Conservation (phyloP, 345 rosid genomes). For the Lepidium africanum region DNA sequence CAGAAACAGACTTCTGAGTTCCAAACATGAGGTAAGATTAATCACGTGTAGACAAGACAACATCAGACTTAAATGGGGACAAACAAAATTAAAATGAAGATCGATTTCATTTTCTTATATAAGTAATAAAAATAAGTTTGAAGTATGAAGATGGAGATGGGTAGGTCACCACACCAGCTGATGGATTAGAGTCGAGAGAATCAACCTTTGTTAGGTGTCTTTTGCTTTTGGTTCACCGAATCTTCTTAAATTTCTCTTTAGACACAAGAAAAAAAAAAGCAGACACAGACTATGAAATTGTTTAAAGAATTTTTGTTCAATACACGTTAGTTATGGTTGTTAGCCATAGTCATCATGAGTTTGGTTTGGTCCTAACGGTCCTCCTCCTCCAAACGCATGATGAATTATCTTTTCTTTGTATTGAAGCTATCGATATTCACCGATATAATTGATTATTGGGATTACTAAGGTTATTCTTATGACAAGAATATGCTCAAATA, state of each 20-base stretch:
- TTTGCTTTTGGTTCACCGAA: constrained; percentile 21
- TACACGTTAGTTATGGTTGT: constrained; percentile 13
- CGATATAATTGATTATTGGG: background rate
- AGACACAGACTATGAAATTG: no score
- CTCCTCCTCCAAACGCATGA: background rate
- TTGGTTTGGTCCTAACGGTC: constrained; percentile 20
- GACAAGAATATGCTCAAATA: no score
- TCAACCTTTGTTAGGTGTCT: constrained; percentile 9
- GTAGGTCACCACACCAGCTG: constrained; percentile 12
- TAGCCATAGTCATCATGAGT: constrained; percentile 6
- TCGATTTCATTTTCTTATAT: background rate
- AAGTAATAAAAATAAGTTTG: background rate
- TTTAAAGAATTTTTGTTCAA: no score
- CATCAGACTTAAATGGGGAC: background rate
- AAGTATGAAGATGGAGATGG: background rate
- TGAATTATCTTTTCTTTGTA: constrained; percentile 6
- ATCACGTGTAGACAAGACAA: background rate
- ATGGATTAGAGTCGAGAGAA: constrained; percentile 7
- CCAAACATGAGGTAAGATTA: background rate
- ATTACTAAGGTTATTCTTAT: no score
- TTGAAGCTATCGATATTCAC: constrained; percentile 4
- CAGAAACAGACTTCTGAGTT: background rate
- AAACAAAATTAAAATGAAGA: background rate
- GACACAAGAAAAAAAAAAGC: no score
- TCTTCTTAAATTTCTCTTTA: background rate